Percentiles rank a stretch among this genome's conserved stretches.
phyloP scores from a whole-genome alignment of 2,329 filamentous ascomycete species.

The Paraphoma sp. region DNA sequence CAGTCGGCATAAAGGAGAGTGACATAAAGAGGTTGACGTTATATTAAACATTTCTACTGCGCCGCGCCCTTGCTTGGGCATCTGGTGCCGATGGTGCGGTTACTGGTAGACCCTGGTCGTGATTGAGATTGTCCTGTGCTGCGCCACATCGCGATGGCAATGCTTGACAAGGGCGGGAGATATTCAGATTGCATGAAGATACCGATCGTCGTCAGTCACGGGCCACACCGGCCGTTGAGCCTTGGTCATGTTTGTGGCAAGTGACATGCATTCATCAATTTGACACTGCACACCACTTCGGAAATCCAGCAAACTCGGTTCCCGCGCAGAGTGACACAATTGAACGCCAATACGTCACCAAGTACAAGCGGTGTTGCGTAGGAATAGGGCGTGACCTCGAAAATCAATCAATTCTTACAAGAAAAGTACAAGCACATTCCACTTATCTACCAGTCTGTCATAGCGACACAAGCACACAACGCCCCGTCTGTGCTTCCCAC shows the following conservation, averaged over 20 bases:
- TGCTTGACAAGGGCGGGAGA: background rate
- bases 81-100: background rate
- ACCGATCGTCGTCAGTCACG: too few relatives aligned
- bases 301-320: too few relatives aligned
- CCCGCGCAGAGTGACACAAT: too few relatives aligned
- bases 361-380: too few relatives aligned
- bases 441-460: background rate
- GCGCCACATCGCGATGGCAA: background rate
- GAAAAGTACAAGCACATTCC: conserved; percentile 12
- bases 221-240: too few relatives aligned
- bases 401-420: conserved; percentile 17
- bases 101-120: background rate
- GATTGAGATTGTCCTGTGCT: background rate
- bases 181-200: background rate
- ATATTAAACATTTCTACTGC: background rate
- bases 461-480: background rate
- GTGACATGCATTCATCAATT: too few relatives aligned
- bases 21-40: background rate
- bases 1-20: background rate
- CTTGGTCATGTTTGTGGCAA: too few relatives aligned
- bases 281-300: too few relatives aligned
- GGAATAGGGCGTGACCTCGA: background rate
- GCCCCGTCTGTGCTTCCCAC: background rate
- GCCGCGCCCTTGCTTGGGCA: background rate
- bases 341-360: too few relatives aligned